phyloP scores from a whole-genome alignment of 2,329 filamentous ascomycete genomes.

The Gnomoniopsis smithogilvyi region DNA sequence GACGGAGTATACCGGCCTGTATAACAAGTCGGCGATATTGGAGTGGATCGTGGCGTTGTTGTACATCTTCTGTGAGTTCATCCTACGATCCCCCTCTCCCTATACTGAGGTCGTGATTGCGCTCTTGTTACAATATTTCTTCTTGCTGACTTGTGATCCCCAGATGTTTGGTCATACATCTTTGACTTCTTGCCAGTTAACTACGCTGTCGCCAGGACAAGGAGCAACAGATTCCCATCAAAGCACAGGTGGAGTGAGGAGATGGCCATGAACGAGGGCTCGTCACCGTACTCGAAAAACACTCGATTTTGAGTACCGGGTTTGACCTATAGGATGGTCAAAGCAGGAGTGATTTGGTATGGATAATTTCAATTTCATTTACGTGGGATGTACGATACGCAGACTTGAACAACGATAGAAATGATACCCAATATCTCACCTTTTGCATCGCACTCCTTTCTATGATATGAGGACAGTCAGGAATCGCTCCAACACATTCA shows the following conservation, averaged over 20 bases:
- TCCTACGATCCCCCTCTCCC: too few species aligned
- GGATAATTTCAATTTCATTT: background rate
- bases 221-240: background rate
- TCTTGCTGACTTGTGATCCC: background rate
- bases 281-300: background rate
- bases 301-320: background rate
- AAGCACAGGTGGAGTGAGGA: slow-evolving; percentile 3
- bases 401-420: background rate
- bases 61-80: slow-evolving; percentile 81
- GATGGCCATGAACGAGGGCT: slow-evolving; percentile 3
- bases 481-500: too few species aligned
- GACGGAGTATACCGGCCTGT: slow-evolving; percentile 39
- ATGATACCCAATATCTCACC: background rate
- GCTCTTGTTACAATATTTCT: background rate
- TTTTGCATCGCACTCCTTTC: too few species aligned
- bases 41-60: slow-evolving; percentile 74
- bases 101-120: slow-evolving; percentile 25
- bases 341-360: background rate
- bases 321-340: background rate
- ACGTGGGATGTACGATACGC: background rate
- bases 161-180: slow-evolving; percentile 10
- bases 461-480: too few species aligned
- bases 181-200: slow-evolving; percentile 9
- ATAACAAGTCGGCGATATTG: slow-evolving; percentile 68
- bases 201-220: background rate